Conservation (phyloP, 164 flowering plant species). For the Hamamelis virginiana region DNA sequence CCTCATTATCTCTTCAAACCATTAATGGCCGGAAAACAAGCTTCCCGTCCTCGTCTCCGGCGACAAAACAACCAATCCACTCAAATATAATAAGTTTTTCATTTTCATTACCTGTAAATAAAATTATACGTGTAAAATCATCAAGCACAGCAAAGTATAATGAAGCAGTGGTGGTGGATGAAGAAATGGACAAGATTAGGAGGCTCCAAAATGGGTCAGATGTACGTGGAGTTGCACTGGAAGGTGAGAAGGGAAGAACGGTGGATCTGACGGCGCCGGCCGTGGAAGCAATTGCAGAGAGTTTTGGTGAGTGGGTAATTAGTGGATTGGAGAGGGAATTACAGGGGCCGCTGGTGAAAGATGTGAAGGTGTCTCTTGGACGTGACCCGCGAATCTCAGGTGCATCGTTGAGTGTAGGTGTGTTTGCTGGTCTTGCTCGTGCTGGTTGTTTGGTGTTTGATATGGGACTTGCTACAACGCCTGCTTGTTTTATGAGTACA, state of each 20-base stretch:
- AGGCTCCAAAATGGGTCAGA: conserved; percentile 94
- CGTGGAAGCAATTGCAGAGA: conserved; percentile 79
- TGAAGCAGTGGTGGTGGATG: conserved; percentile 49
- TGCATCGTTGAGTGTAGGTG: conserved; percentile 50
- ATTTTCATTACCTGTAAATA: conserved; percentile 10
- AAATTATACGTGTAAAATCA: not conserved
- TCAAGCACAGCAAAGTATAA: conserved; percentile 34
- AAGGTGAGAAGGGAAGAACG: conserved; percentile 74
- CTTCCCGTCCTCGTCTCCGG: conserved; percentile 4
- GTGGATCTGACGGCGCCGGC: conserved; percentile 80
- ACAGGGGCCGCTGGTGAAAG: conserved; percentile 18
- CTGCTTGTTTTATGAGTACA: conserved; percentile 99
- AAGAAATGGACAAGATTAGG: conserved; percentile 62
- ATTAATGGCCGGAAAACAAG: conserved; percentile 16
- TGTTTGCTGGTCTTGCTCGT: conserved; percentile 66
- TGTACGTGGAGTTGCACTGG: conserved; percentile 84
- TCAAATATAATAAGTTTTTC: conserved; percentile 7
- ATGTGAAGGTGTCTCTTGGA: conserved; percentile 69
- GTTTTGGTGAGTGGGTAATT: conserved; percentile 85
- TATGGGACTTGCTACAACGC: conserved; percentile 95
- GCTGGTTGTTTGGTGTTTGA: conserved; percentile 76
- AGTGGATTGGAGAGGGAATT: conserved; percentile 30
- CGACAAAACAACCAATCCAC: conserved; percentile 8
- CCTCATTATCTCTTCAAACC: conserved; percentile 21
- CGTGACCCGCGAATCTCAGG: conserved; percentile 80